Conservation (phyloP, 352 stramenopile genomes). For the Thraustochytrium sp. region DNA sequence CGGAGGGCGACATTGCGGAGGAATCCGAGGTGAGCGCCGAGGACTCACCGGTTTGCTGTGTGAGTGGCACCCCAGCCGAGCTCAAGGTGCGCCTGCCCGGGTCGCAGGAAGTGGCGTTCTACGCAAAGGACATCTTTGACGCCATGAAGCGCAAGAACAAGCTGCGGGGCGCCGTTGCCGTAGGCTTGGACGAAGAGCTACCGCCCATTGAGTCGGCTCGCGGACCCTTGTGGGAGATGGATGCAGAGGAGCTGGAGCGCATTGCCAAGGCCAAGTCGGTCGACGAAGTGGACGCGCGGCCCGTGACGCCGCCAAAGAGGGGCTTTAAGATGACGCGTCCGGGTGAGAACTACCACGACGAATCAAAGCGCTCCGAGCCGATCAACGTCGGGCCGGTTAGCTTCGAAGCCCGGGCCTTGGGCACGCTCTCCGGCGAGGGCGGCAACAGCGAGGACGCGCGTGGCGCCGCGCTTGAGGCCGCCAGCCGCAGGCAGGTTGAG, state of each 20-base stretch:
- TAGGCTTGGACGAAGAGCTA: conserved; percentile 1
- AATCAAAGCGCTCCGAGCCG: background rate
- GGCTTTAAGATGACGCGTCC: conserved; percentile 32
- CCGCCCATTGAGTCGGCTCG: background rate
- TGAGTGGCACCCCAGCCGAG: conserved; percentile 15
- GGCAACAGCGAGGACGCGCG: background rate
- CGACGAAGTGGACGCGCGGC: background rate
- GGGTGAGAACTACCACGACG: conserved; percentile 23
- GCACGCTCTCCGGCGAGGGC: background rate
- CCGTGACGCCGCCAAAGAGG: conserved; percentile 8
- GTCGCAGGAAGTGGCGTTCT: background rate
- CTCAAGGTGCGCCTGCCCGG: conserved; percentile 4
- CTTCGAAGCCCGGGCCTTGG: background rate
- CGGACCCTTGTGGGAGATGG: background rate
- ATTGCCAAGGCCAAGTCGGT: conserved; percentile 8
- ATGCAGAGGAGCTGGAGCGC: background rate
- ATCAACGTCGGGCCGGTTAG: conserved; percentile 15
- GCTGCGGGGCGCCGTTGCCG: background rate
- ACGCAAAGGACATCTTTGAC: conserved; percentile 17
- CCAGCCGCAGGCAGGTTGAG: background rate
- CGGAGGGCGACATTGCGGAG: background rate
- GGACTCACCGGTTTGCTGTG: background rate
- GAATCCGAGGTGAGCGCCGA: background rate
- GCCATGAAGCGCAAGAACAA: conserved; percentile 38
- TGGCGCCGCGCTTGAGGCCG: conserved; percentile 5